A percentile compares a stretch with the other conserved stretches of the same genome.
Evolutionary conservation across 345 rosid species (phyloP).

Genomic region (Combretum micranthum): DNA sequence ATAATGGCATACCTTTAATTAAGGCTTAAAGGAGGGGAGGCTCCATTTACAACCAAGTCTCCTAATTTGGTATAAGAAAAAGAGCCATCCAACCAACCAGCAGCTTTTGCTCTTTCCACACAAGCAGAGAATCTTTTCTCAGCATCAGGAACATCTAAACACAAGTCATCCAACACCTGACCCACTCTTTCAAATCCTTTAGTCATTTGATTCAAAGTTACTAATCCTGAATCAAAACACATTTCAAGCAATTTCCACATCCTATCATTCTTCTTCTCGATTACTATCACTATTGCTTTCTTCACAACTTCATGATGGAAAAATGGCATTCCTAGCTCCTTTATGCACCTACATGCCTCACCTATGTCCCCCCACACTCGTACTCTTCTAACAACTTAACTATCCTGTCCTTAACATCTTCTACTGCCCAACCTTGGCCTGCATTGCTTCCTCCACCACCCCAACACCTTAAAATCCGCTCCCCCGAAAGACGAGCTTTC

Average conservation of each 20-base stretch:
- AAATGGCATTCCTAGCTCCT: constrained; percentile 81
- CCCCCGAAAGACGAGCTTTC: constrained; percentile 73
- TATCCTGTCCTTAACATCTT: constrained; percentile 71
- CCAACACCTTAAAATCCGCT: constrained; percentile 80
- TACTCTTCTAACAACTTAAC: constrained; percentile 69
- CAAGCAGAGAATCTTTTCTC: constrained; percentile 35
- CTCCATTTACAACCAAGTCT: constrained; percentile 31
- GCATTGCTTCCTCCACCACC: constrained; percentile 60
- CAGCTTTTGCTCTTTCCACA: constrained; percentile 53
- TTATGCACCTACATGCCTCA: constrained; percentile 76
- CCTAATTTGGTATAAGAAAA: constrained; percentile 27
- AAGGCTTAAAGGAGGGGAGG: not conserved
- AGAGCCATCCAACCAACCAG: constrained; percentile 64
- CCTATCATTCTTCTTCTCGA: constrained; percentile 57
- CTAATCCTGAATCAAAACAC: constrained; percentile 60
- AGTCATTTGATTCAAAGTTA: constrained; percentile 68
- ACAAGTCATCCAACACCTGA: constrained; percentile 70
- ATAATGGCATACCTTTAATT: not conserved
- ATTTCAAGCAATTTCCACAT: constrained; percentile 47
- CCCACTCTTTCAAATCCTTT: constrained; percentile 67
- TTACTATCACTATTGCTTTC: constrained; percentile 48
- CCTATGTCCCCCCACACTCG: constrained; percentile 59
- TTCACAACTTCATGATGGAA: constrained; percentile 85
- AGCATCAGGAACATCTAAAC: constrained; percentile 81
- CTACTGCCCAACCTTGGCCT: constrained; percentile 55